Percentiles rank a stretch among this genome's conserved stretches.
Evolutionary conservation across 106 monocot genomes (phyloP).

Genomic region (Triglochin maritima): DNA sequence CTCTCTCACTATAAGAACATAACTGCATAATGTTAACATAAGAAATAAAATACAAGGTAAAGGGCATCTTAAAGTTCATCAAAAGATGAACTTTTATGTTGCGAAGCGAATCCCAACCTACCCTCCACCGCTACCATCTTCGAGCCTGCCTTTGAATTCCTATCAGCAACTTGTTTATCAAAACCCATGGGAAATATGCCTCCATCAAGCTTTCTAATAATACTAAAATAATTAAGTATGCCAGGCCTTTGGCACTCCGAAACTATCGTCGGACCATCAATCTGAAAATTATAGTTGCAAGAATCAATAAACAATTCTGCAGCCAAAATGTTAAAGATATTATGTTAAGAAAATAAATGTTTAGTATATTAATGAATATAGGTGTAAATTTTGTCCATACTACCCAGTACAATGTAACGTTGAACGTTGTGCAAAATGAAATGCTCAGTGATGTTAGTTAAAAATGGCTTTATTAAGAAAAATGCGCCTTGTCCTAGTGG

Average conservation of each 20-base stretch:
- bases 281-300: slow-evolving; percentile 24
- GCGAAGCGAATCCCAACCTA: slow-evolving; percentile 30
- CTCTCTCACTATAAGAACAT: slow-evolving; percentile 62
- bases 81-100: background rate
- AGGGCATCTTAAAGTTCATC: background rate
- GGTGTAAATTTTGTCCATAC: no score
- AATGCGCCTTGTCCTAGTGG: slow-evolving; percentile 64
- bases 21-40: background rate
- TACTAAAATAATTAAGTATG: slow-evolving; percentile 66
- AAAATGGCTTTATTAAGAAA: no score
- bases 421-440: no score
- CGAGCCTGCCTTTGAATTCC: slow-evolving; percentile 56
- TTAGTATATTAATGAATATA: no score
- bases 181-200: slow-evolving; percentile 81
- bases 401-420: no score
- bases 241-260: slow-evolving; percentile 61
- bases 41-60: background rate
- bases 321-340: background rate
- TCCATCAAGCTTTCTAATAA: slow-evolving; percentile 87
- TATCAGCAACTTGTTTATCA: slow-evolving; percentile 46
- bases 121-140: slow-evolving; percentile 53
- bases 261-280: slow-evolving; percentile 77
- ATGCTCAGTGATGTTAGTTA: no score
- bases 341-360: no score
- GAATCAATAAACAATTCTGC: background rate